A percentile compares a stretch with the other conserved stretches of the same genome.
phyloP scores from a whole-genome alignment of 306 rosid genomes.

The Ceratonia siliqua region DNA sequence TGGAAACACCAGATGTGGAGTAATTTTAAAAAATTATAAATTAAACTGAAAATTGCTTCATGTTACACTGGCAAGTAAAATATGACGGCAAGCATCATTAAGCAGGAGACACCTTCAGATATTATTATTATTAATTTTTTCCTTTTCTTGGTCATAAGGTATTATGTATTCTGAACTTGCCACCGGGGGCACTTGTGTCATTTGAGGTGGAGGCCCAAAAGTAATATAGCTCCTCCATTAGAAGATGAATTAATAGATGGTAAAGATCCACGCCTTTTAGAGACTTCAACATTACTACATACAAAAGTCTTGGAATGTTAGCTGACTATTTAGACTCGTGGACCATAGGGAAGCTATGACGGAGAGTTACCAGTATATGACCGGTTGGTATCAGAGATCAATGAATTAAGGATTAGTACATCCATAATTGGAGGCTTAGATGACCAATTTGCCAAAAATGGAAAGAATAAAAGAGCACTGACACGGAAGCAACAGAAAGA shows the following conservation, averaged over 20 bases:
- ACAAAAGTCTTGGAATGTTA: neutral
- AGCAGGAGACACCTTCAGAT: neutral
- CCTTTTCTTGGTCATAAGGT: too few species aligned
- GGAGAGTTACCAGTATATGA: slow-evolving; percentile 1
- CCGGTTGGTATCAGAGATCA: neutral
- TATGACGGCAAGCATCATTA: slow-evolving; percentile 10
- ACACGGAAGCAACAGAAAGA: slow-evolving; percentile 29
- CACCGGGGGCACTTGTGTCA: neutral
- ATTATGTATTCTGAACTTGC: neutral
- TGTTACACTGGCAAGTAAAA: neutral
- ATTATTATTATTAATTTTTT: neutral
- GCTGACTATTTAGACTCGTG: neutral
- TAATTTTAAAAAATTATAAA: neutral
- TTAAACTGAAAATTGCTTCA: neutral
- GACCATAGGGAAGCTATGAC: neutral
- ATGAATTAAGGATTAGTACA: slow-evolving; percentile 2
- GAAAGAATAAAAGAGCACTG: slow-evolving; percentile 23
- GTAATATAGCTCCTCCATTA: neutral
- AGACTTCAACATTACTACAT: slow-evolving; percentile 3
- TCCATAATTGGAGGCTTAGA: slow-evolving; percentile 6
- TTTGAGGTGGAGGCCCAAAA: neutral
- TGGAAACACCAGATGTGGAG: slow-evolving; percentile 6
- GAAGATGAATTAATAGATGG: slow-evolving; percentile 4
- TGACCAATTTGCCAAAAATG: slow-evolving; percentile 12
- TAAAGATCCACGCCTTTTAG: neutral